These are phyloP conservation scores for Exutisphaerella laricina DNA, from an alignment of 2,329 filamentous ascomycete genomes.

Conservation along the genomic window DNA sequence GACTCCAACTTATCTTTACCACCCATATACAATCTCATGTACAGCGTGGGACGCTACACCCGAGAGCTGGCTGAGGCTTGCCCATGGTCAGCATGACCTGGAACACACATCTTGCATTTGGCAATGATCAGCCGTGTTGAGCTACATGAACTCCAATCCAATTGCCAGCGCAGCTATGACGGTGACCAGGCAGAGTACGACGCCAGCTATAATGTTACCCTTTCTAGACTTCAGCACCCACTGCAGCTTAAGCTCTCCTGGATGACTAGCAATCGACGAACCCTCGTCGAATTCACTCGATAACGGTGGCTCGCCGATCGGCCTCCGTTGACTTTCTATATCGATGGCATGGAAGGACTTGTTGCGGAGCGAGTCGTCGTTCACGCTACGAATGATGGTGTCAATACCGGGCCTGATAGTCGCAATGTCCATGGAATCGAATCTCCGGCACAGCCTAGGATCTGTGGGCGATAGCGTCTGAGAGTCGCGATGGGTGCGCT, in stretches of 20 bases:
- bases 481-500: neutral
- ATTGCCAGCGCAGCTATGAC: no score
- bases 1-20: no score
- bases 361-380: neutral
- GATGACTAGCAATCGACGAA: neutral
- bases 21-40: no score
- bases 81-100: no score
- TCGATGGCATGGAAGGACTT: neutral
- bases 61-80: no score
- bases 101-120: no score
- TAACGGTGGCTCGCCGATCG: neutral
- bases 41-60: no score
- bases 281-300: neutral
- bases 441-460: neutral
- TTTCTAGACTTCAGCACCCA: neutral
- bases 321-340: neutral
- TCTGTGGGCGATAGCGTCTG: neutral
- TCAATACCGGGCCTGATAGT: neutral
- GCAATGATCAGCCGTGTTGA: no score
- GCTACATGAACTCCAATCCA: no score
- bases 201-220: no score
- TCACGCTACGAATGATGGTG: neutral
- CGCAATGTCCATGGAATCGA: neutral
- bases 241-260: neutral
- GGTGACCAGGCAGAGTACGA: no score